Conservation (phyloP, 768 basidiomycete species). For the Gymnopilus junonius region DNA sequence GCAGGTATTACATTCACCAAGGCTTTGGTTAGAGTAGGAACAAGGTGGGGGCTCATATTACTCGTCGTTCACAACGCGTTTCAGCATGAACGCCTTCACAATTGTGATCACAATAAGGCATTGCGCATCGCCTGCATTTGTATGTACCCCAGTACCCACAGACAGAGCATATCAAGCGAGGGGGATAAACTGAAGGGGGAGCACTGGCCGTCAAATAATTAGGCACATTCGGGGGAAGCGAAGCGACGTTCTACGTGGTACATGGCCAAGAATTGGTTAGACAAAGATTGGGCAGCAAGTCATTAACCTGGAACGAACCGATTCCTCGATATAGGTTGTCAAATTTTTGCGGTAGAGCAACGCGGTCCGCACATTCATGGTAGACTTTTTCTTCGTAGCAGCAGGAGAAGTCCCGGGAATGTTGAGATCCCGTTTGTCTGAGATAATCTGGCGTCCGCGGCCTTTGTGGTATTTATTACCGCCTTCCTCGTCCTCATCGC, state of each 20-base stretch:
- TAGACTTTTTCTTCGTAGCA: conserved; percentile 76
- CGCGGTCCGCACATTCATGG: conserved; percentile 79
- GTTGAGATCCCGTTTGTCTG: conserved; percentile 70
- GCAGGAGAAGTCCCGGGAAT: conserved; percentile 51
- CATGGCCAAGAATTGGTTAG: conserved; percentile 1
- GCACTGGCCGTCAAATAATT: conserved; percentile 75
- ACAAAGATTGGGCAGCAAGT: not conserved
- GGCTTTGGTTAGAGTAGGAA: not conserved
- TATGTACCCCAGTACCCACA: conserved; percentile 87
- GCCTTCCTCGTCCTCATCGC: conserved; percentile 52
- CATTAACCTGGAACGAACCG: conserved; percentile 51
- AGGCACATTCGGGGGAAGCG: conserved; percentile 54
- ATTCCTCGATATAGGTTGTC: conserved; percentile 74
- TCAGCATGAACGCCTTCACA: conserved; percentile 79
- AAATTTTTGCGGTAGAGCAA: conserved; percentile 85
- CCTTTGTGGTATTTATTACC: conserved; percentile 58
- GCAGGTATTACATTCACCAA: not conserved
- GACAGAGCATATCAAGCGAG: conserved; percentile 79
- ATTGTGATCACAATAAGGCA: conserved; percentile 75
- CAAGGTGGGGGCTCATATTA: conserved; percentile 41
- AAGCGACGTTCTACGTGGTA: conserved; percentile 55
- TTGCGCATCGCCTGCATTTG: conserved; percentile 75
- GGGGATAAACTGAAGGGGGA: conserved; percentile 63
- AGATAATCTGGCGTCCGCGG: conserved; percentile 77
- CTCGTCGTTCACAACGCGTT: conserved; percentile 79